Base-by-base conservation (phyloP, 805 yeast species). In the Ogataea ganodermae region DNA sequence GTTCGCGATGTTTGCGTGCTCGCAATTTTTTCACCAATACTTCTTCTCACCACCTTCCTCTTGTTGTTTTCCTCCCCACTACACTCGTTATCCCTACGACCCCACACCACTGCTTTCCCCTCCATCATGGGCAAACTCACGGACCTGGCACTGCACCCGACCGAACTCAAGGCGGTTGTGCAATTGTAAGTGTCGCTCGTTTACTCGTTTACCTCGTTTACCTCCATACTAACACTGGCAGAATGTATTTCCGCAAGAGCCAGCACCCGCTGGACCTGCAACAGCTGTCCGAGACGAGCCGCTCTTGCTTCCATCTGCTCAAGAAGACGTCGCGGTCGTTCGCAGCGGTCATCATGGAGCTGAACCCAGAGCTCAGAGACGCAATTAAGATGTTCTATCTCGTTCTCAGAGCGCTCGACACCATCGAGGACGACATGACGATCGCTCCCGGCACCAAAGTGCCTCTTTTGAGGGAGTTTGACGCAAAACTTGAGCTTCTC, bases 371-470 rank as follows among this genome's bases (percentile, higher is more conserved):
- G 60, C 72, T 94, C 54, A 79, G 96, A 55, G 82, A 82, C 53
- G 87, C 86, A 1, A 78, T 89, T 51, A 83, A 83, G 90, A 50
- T 94, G 5, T 94, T 94, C 69, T 94, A 94, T 67, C 68, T 94
- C 46, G 76, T 90, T 18, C 71, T 94, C 54, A 79, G 99, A 51
- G 99, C 96, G 1, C 78, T 94, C 59, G 99, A 94, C 63, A 94
- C 99, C 1, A 78, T 94, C 46, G 99, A 94, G 67, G 99, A 94
- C 67, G 98, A 94, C 66, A 90, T 90, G 95, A 79, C 94, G 7
- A 71, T 94, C 49, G 84, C 80, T 51, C 83, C 86, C 4, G 73
- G 75, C 17, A 58, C 81, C 50, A 94, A 94, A 69, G 70, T 90
- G 21, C 90, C 94, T 2, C 65, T 90, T 42, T 75, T 94, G 56